Percentiles rank a stretch among this genome's conserved stretches.
These are phyloP conservation scores for Aphelidium insulamus DNA, from an alignment of 371 early-diverging fungal genomes.

Conservation along the genomic window DNA sequence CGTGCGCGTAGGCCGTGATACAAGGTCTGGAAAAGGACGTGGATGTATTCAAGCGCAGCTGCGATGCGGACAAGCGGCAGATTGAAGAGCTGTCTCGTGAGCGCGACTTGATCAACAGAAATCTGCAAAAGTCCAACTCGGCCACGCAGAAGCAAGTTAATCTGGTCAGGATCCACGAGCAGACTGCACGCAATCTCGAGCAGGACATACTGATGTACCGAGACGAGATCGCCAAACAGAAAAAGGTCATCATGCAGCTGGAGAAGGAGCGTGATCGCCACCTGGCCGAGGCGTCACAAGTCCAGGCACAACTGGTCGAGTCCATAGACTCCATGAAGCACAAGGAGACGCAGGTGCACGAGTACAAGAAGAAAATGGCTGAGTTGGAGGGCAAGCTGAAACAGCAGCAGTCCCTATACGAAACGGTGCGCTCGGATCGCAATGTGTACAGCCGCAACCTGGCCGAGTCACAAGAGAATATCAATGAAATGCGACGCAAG, in stretches of 20 bases:
- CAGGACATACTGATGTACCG: constrained; percentile 12
- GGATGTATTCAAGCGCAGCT: constrained; percentile 8
- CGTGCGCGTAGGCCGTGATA: background rate
- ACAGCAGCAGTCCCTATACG: constrained; percentile 14
- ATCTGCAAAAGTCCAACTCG: constrained; percentile 10
- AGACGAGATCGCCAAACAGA: constrained; percentile 16
- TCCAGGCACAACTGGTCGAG: constrained; percentile 1
- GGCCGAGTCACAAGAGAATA: constrained; percentile 12
- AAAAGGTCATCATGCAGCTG: constrained; percentile 14
- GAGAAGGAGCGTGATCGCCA: constrained; percentile 14
- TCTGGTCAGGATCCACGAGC: constrained; percentile 11
- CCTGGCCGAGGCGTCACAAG: constrained; percentile 3
- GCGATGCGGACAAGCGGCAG: constrained; percentile 3
- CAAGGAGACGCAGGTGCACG: constrained; percentile 10
- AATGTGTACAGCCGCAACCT: constrained; percentile 15
- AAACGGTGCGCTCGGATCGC: constrained; percentile 13
- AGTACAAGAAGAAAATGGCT: constrained; percentile 11
- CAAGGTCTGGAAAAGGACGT: constrained; percentile 11
- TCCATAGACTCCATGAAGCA: constrained; percentile 11
- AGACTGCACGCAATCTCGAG: constrained; percentile 10
- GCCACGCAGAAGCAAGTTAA: constrained; percentile 11
- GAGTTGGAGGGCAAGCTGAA: constrained; percentile 12
- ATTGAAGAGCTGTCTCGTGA: constrained; percentile 8
- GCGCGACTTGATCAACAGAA: constrained; percentile 10
- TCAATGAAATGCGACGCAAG: constrained; percentile 11